Base-by-base conservation (phyloP, 148 eudicot genomes). In the Rhododendron ferrugineum region DNA sequence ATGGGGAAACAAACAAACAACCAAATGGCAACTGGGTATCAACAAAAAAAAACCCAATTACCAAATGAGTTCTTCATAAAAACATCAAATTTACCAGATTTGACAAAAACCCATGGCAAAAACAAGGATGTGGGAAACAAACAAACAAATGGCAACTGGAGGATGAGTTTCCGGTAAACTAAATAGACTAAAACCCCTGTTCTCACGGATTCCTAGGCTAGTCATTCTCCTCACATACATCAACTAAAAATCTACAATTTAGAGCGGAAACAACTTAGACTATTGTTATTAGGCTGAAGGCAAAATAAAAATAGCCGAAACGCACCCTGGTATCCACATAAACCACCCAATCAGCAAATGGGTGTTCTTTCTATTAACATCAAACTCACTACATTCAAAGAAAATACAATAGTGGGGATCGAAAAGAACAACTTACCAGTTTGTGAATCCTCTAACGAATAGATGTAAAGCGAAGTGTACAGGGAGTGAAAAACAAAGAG, bases 401-500 rank as follows among this genome's bases (percentile, higher is more conserved):
- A 70, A 30, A 70, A 30, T 32, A 70, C 18, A 70, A 70, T 7
- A 4, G 75, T 14, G 37, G 5, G 40, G 47, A 54, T 54, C 60
- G 34, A 7, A 74, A 74, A 11, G 46, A 74, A 74, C 4, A 37
- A 0, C 60, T 84, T 81, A 94, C 94, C 92, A 28, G 83, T 85
- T 23, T 85, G 90, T 9, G 93, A 75, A 87, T 89, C 86, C 42
- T 76, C 47, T 42, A 81, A 74, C 16, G 98, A 87, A 89, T 94
- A 92, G 74, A 88, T 86, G 88, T 91, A 95, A 37, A 94, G 85
- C 73, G 95, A 95, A 84, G 87, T 89, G 79, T 94, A 96, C 68
- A 95, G 89, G 64, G 90, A 91, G 80, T 88, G 94, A 73, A 96
- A 89, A 90, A 94, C 91, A 89, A 89, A 95, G 70, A 96, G 90